Percentiles rank a stretch among this genome's conserved stretches.
Conservation (phyloP, 2,329 filamentous ascomycete genomes). For the Aspergillus intermedius region DNA sequence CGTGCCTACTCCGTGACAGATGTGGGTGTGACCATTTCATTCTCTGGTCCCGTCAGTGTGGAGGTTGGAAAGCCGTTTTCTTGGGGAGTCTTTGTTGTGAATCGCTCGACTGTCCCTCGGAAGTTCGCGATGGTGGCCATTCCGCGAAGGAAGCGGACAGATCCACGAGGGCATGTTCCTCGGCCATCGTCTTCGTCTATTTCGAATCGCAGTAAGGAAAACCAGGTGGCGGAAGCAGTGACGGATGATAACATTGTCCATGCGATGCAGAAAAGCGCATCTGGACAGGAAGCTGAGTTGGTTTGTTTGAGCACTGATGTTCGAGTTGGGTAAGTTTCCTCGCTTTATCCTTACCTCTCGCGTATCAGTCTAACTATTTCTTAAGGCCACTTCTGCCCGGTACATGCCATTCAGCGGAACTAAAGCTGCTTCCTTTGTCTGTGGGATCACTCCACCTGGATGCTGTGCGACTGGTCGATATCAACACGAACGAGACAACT, state of each 20-base stretch:
- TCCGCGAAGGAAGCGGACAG: conserved; percentile 41
- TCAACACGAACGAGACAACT: conserved; percentile 49
- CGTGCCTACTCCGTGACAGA: conserved; percentile 34
- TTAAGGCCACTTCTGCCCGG: conserved; percentile 47
- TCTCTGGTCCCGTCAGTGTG: conserved; percentile 47
- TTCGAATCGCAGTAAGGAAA: conserved; percentile 22
- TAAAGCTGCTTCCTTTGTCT: conserved; percentile 49
- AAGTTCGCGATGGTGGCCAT: conserved; percentile 51
- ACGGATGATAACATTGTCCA: conserved; percentile 52
- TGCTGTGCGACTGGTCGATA: conserved; percentile 48
- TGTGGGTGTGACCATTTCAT: conserved; percentile 49
- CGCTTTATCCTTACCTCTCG: neutral
- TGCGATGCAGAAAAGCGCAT: conserved; percentile 47
- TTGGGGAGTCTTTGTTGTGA: conserved; percentile 55
- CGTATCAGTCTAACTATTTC: neutral
- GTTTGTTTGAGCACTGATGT: conserved; percentile 54
- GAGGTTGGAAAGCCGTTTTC: conserved; percentile 48
- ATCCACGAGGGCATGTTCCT: conserved; percentile 36
- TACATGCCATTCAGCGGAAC: conserved; percentile 50
- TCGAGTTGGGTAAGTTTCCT: conserved; percentile 46
- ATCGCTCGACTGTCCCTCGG: conserved; percentile 47
- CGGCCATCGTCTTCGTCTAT: conserved; percentile 42
- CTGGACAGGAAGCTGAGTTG: conserved; percentile 46
- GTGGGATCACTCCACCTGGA: conserved; percentile 49
- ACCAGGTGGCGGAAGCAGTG: conserved; percentile 46